Evolutionary conservation across 768 basidiomycete genomes (phyloP).

Genomic region (Tulasnella sp.): DNA sequence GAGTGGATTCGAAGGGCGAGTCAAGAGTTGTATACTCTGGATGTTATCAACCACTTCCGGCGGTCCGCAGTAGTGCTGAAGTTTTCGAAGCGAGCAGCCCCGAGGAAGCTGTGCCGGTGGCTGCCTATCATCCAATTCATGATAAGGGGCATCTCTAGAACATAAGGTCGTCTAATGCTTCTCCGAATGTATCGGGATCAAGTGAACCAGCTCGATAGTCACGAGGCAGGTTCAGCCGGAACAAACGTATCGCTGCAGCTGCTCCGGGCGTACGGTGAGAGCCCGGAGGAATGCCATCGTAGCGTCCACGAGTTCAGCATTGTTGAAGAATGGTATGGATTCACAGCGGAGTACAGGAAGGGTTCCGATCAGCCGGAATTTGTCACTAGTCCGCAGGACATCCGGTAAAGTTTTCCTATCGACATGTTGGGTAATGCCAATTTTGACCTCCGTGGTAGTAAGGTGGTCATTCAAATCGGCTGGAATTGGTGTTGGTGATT

Average conservation of each 20-base stretch:
- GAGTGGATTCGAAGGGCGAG: too few relatives aligned
- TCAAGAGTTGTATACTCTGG: background rate
- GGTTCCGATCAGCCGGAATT: background rate
- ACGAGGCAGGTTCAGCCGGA: background rate
- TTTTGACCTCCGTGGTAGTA: background rate
- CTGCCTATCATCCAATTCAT: background rate
- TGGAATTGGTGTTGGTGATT: background rate
- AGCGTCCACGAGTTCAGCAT: background rate
- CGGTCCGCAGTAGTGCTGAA: background rate
- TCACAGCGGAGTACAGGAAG: background rate
- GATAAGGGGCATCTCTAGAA: background rate
- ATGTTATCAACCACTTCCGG: background rate
- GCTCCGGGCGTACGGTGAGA: background rate
- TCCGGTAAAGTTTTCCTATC: background rate
- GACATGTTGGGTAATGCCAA: background rate
- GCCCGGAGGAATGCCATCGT: background rate
- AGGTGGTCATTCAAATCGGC: background rate
- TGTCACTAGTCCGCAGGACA: background rate
- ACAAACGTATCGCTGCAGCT: background rate
- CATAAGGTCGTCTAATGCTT: background rate
- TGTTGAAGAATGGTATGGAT: background rate
- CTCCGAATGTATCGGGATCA: background rate
- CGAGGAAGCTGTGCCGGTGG: background rate
- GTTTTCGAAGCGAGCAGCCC: background rate
- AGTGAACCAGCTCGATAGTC: background rate